Evolutionary conservation across 164 flowering plant genomes (phyloP).

Genomic region (Umbilicus rupestris): DNA sequence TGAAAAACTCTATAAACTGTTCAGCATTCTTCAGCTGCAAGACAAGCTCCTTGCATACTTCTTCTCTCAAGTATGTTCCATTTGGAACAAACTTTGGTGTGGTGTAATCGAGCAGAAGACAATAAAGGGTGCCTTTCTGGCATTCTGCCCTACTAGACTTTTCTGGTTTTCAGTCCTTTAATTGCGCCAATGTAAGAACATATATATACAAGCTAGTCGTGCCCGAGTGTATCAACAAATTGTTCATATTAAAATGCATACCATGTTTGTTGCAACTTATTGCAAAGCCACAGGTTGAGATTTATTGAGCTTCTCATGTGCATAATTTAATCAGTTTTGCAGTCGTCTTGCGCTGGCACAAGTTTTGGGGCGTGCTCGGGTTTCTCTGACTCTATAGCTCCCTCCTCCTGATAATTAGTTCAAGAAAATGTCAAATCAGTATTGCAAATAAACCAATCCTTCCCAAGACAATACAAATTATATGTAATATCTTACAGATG

Average conservation of each 20-base stretch:
- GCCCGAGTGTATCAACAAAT: not conserved
- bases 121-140: not conserved
- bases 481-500: too few species aligned
- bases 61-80: not conserved
- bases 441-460: not conserved
- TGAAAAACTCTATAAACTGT: conserved; percentile 9
- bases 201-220: not conserved
- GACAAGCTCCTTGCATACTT: not conserved
- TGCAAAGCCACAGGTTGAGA: not conserved
- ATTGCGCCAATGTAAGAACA: not conserved
- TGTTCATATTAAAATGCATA: not conserved
- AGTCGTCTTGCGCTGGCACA: not conserved
- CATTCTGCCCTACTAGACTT: not conserved
- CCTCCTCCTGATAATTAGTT: conserved; percentile 4
- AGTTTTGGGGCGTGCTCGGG: not conserved
- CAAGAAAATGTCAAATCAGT: not conserved
- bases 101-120: not conserved
- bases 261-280: not conserved
- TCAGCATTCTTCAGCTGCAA: not conserved
- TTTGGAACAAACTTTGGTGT: not conserved
- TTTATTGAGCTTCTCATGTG: not conserved
- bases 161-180: not conserved
- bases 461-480: not conserved
- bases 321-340: not conserved
- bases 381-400: conserved; percentile 1